A percentile compares a stretch with the other conserved stretches of the same genome.
Evolutionary conservation across 495 filamentous ascomycete genomes (phyloP).

Genomic region (Cercophora scortea): DNA sequence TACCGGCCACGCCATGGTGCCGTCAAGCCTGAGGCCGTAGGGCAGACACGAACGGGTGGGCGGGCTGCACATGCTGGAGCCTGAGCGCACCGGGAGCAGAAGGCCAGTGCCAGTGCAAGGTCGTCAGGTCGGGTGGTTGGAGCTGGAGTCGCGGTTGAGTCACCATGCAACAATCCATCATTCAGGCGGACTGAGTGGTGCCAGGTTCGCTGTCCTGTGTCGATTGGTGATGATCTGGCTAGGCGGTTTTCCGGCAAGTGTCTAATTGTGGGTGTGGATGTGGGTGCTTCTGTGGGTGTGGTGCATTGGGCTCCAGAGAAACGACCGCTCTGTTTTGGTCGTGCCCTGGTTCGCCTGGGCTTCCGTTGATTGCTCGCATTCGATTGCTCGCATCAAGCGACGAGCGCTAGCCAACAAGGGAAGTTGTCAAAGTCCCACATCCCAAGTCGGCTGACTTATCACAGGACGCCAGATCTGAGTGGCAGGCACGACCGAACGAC

Average conservation of each 20-base stretch:
- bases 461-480: constrained; percentile 11
- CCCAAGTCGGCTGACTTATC: constrained; percentile 5
- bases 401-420: not conserved
- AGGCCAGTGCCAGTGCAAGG: not conserved
- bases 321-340: not conserved
- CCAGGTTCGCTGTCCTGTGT: constrained; percentile 2
- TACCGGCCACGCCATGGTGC: not conserved
- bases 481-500: not conserved
- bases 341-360: too few relatives aligned
- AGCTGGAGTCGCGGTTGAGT: constrained; percentile 10
- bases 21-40: not conserved
- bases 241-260: constrained; percentile 3
- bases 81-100: not conserved
- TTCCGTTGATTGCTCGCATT: not conserved
- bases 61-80: not conserved
- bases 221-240: not conserved
- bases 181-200: constrained; percentile 4
- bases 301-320: constrained; percentile 17
- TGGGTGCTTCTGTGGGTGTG: not conserved
- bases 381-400: not conserved
- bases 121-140: not conserved
- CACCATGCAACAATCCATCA: not conserved
- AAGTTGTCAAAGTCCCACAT: not conserved
- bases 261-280: constrained; percentile 7
- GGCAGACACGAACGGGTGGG: not conserved